phyloP scores from a whole-genome alignment of 2,329 filamentous ascomycete genomes.

The Fusarium protoensiforme region DNA sequence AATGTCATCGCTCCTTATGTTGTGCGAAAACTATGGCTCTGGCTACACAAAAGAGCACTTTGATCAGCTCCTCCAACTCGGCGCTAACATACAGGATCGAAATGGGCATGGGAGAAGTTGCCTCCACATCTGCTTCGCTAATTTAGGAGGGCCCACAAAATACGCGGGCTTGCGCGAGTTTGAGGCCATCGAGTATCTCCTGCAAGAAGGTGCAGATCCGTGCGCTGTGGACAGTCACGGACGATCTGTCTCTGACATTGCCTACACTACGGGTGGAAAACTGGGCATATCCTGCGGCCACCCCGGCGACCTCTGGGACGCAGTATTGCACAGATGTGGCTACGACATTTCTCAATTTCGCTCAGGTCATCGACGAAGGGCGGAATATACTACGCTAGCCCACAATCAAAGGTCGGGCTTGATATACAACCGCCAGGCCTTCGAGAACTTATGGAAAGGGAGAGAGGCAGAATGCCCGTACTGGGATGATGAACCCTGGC shows the following conservation, averaged over 20 bases:
- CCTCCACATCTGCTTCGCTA: not conserved
- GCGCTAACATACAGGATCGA: not conserved
- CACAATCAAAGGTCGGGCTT: accelerated
- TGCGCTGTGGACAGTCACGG: not conserved
- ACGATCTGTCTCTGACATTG: not conserved
- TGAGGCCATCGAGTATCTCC: not conserved
- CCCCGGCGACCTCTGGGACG: conserved; percentile 15
- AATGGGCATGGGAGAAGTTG: not conserved
- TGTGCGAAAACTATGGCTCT: accelerated
- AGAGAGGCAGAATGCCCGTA: conserved; percentile 3
- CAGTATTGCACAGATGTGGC: conserved; percentile 5
- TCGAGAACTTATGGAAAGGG: conserved; percentile 3
- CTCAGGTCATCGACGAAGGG: not conserved
- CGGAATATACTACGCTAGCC: not conserved
- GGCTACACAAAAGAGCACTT: not conserved
- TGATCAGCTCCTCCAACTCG: not conserved
- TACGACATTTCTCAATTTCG: not conserved
- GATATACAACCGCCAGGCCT: not conserved
- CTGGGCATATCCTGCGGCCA: not conserved
- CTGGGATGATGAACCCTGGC: conserved; percentile 12
- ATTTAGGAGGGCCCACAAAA: accelerated
- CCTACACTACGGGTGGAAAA: not conserved
- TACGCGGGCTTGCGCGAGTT: not conserved
- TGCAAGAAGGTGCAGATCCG: not conserved
- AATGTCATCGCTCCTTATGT: not conserved